Percentiles rank a stretch among this genome's conserved stretches.
Conservation (phyloP, 768 basidiomycete species). For the Mycena amicta region DNA sequence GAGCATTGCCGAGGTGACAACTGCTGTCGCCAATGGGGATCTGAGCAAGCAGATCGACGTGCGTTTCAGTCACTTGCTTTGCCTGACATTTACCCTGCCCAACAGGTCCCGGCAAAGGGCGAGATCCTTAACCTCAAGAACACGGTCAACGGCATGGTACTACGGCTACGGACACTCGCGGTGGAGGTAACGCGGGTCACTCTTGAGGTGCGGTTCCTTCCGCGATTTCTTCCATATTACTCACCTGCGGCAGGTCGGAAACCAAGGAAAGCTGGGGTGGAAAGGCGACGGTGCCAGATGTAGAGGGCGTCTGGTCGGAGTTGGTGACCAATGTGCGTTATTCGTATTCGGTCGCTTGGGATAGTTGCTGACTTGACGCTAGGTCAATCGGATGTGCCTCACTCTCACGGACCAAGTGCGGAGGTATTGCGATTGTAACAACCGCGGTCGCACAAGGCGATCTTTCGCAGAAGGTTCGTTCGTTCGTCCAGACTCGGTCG, state of each 20-base stretch:
- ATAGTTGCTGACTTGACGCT: not conserved
- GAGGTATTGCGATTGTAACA: slow-evolving; percentile 75
- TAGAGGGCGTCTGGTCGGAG: slow-evolving; percentile 79
- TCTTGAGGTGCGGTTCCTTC: slow-evolving; percentile 62
- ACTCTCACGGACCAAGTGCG: slow-evolving; percentile 74
- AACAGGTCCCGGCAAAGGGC: slow-evolving; percentile 88
- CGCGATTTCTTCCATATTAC: no score
- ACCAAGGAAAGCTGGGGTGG: slow-evolving; percentile 24
- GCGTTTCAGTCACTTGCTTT: slow-evolving; percentile 54
- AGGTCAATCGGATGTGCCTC: slow-evolving; percentile 52
- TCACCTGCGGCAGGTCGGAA: slow-evolving; percentile 23
- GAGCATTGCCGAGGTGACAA: slow-evolving; percentile 77
- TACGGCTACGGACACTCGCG: slow-evolving; percentile 79
- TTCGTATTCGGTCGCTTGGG: not conserved
- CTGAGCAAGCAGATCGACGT: slow-evolving; percentile 66
- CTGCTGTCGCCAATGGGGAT: slow-evolving; percentile 76
- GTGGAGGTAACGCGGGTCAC: slow-evolving; percentile 85
- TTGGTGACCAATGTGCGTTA: slow-evolving; percentile 71
- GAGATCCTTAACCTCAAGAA: slow-evolving; percentile 90
- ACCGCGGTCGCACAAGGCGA: slow-evolving; percentile 80
- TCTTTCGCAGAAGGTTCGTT: slow-evolving; percentile 67
- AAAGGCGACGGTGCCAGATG: slow-evolving; percentile 69
- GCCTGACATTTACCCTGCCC: slow-evolving; percentile 59
- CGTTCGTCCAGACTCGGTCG: no score
- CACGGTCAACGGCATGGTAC: slow-evolving; percentile 96